Evolutionary conservation across 805 yeast species (phyloP).

Genomic region (Candida broadrunensis): DNA sequence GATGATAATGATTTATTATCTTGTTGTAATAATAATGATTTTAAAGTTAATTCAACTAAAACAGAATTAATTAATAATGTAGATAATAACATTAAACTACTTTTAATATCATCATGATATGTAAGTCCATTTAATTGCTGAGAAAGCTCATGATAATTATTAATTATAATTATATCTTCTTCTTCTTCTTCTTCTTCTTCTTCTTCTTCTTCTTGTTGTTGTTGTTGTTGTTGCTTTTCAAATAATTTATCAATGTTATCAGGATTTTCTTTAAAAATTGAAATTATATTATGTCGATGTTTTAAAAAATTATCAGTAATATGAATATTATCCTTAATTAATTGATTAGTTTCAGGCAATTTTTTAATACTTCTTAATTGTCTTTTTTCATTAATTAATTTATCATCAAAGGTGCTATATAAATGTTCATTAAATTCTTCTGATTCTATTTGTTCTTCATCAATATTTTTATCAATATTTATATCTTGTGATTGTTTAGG

Average conservation of each 20-base stretch:
- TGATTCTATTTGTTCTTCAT: neutral
- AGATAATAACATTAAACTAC: slow-evolving; percentile 19
- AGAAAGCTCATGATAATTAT: neutral
- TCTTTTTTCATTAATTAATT: neutral
- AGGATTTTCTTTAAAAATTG: slow-evolving; percentile 2
- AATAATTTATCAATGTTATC: slow-evolving; percentile 1
- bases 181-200: neutral
- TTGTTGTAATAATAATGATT: slow-evolving; percentile 13
- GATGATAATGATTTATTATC: neutral
- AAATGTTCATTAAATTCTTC: neutral
- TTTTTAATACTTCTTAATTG: neutral
- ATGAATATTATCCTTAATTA: neutral
- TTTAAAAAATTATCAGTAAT: neutral
- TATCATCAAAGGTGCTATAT: neutral
- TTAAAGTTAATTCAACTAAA: slow-evolving; percentile 26
- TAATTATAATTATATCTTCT: no score
- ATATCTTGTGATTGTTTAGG: neutral
- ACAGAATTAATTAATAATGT: slow-evolving; percentile 21
- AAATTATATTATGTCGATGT: slow-evolving; percentile 3
- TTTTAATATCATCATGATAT: slow-evolving; percentile 17
- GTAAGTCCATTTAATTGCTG: neutral
- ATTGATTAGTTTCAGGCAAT: neutral
- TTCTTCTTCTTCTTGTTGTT: neutral
- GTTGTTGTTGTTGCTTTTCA: neutral
- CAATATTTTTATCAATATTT: neutral